Evolutionary conservation across 495 filamentous ascomycete species (phyloP).

Genomic region (Penicillium antarcticum): DNA sequence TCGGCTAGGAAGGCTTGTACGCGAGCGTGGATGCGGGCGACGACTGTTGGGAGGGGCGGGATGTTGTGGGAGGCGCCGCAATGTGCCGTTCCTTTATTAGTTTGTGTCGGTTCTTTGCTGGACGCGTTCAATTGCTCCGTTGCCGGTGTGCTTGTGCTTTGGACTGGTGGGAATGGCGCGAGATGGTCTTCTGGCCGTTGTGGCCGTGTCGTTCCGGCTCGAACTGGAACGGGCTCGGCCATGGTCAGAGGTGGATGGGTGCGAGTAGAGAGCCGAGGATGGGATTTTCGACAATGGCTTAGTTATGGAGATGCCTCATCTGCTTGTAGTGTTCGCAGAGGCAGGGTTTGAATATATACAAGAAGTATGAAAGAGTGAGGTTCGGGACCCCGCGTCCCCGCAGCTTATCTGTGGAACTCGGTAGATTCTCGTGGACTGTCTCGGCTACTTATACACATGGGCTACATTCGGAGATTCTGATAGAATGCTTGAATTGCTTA

Average conservation of each 20-base stretch:
- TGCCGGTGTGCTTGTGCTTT: not conserved
- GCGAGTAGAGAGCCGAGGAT: constrained; percentile 13
- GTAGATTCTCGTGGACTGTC: constrained; percentile 11
- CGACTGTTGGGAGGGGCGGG: constrained; percentile 42
- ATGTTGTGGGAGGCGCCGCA: not conserved
- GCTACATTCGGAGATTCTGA: not conserved
- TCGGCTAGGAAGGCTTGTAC: constrained; percentile 67
- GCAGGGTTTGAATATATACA: not conserved
- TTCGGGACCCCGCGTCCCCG: constrained; percentile 10
- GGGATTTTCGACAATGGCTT: constrained; percentile 20
- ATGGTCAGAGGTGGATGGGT: constrained; percentile 7
- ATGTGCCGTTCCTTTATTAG: not conserved
- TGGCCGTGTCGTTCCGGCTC: not conserved
- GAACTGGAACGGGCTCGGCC: constrained; percentile 1
- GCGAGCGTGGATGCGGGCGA: constrained; percentile 58
- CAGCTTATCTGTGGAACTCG: constrained; percentile 17
- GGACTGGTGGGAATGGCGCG: not conserved
- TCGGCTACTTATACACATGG: not conserved
- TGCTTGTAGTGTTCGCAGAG: too few species aligned
- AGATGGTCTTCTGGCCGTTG: constrained; percentile 7
- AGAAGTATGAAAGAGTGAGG: not conserved
- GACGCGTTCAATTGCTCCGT: not conserved
- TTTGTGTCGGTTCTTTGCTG: not conserved
- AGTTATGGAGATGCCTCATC: constrained; percentile 13
- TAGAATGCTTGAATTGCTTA: not conserved